Evolutionary conservation across 2,329 filamentous ascomycete genomes (phyloP), one percentile per base, ranked within the genome.

Genomic region (Xylariaceae sp.): DNA sequence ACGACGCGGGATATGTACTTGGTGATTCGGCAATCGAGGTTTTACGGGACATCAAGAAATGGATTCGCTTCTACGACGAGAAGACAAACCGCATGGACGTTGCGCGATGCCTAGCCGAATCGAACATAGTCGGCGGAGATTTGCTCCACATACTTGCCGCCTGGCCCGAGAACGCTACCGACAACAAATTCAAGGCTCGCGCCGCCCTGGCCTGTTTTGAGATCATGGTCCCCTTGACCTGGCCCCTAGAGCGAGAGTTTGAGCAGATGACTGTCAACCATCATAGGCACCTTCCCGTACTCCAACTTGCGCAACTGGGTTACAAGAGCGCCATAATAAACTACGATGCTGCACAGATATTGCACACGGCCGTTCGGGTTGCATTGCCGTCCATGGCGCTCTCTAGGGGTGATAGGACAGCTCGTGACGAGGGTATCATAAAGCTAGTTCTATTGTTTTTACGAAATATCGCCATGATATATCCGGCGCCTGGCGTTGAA

Each of bases 11-110:
- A 66, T 99, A 99, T 70, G 80, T 89, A 41, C 84, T 97, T 34
- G 94, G 94, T 71, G 92, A 97, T 71, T 92, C 96, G 68, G 92
- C 92, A 12, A 77, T 95, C 56, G 89, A 94, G 54, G 94, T 92
- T 66, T 78, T 99, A 53, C 91, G 92, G 58, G 94, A 99, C 72
- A 80, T 99, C 51, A 92, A 94, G 68, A 87, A 87, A 81, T 99
- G 94, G 94, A 80, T 99, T 62, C 91, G 90, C 63, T 84, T 96
- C 59, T 94, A 94, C 77, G 92, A 96, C 70, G 89, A 95, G 68
- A 95, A 95, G 70, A 84, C 87, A 60, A 95, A 96, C 68, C 87
- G 92, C 61, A 87, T 95, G 78, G 94, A 99, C 68, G 94, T 99
- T 55, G 92, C 92, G 57, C 82, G 94, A 72, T 96, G 91, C 70